These are phyloP conservation scores for Suillus paluster DNA, from an alignment of 768 basidiomycete species.

Conservation along the genomic window DNA sequence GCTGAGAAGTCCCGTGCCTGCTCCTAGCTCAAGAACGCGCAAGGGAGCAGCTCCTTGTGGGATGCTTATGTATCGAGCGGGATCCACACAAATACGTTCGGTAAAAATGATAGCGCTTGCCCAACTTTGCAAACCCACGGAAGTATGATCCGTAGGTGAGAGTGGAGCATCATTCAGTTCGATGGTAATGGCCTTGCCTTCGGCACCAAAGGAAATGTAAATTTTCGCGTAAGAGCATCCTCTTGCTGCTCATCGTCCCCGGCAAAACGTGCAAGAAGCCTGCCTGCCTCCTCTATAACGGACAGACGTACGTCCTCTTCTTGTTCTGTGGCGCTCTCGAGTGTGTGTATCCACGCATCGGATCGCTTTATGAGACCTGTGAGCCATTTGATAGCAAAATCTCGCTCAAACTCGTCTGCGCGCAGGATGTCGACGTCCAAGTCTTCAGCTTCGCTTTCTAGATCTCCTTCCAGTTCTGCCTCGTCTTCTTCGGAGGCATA, in stretches of 20 bases:
- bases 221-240: slow-evolving; percentile 51
- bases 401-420: slow-evolving; percentile 67
- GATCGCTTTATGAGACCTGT: slow-evolving; percentile 69
- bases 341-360: slow-evolving; percentile 49
- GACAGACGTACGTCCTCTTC: slow-evolving; percentile 46
- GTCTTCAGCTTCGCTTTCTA: slow-evolving; percentile 23
- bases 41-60: slow-evolving; percentile 28
- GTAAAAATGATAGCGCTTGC: slow-evolving; percentile 76
- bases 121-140: slow-evolving; percentile 87
- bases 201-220: slow-evolving; percentile 48
- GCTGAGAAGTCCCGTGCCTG: slow-evolving; percentile 84
- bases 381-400: slow-evolving; percentile 74
- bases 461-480: slow-evolving; percentile 40
- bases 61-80: slow-evolving; percentile 39
- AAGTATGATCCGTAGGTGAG: slow-evolving; percentile 68
- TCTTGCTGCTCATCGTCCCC: slow-evolving; percentile 44
- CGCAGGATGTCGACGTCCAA: slow-evolving; percentile 52
- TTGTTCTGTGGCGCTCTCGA: slow-evolving; percentile 24
- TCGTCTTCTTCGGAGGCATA: slow-evolving; percentile 78
- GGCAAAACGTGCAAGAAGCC: slow-evolving; percentile 58
- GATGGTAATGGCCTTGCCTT: slow-evolving; percentile 40
- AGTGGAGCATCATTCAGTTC: slow-evolving; percentile 75
- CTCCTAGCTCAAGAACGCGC: slow-evolving; percentile 78
- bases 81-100: slow-evolving; percentile 57
- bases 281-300: slow-evolving; percentile 60